Conservation (phyloP, 2,329 filamentous ascomycete genomes). For the Parafenestella ontariensis region DNA sequence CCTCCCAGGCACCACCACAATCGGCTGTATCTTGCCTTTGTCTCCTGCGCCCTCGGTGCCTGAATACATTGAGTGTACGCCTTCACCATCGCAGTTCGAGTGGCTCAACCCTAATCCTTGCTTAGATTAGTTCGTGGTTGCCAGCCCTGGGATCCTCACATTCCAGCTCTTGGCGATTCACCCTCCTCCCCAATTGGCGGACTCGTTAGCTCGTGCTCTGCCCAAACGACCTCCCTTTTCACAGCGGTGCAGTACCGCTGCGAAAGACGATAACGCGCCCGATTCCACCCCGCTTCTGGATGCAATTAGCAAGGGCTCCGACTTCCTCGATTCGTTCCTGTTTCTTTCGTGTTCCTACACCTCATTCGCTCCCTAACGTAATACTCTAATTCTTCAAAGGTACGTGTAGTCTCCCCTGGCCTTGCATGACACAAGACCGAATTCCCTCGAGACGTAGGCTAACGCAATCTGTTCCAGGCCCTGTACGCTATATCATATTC, state of each 20-base stretch:
- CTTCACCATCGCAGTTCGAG: conserved; percentile 1
- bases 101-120: conserved; percentile 32
- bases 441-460: conserved; percentile 19
- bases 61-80: conserved; percentile 34
- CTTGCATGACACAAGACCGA: conserved; percentile 20
- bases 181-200: conserved; percentile 50
- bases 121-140: conserved; percentile 46
- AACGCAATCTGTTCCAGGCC: conserved; percentile 41
- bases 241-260: conserved; percentile 39
- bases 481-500: conserved; percentile 37
- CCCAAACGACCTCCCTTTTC: conserved; percentile 45
- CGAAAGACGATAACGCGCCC: conserved; percentile 43
- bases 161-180: conserved; percentile 53
- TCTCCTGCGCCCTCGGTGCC: conserved; percentile 24
- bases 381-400: conserved; percentile 58
- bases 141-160: conserved; percentile 51
- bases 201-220: conserved; percentile 64
- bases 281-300: conserved; percentile 51
- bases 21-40: conserved; percentile 21
- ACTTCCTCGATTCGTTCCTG: conserved; percentile 41
- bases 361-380: conserved; percentile 51
- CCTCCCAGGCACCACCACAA: conserved; percentile 18
- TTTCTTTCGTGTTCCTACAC: conserved; percentile 44
- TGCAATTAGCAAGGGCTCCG: conserved; percentile 53
- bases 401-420: conserved; percentile 43